Evolutionary conservation across 177 flowering plant species (phyloP), one percentile per base, ranked within the genome.

Genomic region (Vitis hybrid): DNA sequence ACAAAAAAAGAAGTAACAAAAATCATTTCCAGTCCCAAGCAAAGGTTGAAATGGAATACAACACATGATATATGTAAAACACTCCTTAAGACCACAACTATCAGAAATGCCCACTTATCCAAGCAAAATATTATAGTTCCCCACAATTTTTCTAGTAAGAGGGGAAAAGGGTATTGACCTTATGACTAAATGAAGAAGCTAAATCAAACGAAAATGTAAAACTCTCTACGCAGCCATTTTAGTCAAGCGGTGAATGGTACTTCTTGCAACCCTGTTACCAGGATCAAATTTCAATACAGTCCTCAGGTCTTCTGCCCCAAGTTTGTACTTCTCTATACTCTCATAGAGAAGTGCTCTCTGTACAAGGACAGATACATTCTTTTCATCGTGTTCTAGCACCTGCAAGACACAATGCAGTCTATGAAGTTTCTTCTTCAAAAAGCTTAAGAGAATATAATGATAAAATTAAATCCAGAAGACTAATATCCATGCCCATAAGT

Each of bases 321-420:
- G 97, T 73, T 78, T 95, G 82, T 95, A 95, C 67, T 95, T 95
- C 64, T 95, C 99, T 77, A 88, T 90, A 70, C 99, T 95, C 82
- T 95, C 99, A 71, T 95, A 95, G 53, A 95, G 75, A 62, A 95
- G 94, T 3, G 99, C 99, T 63, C 99, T 97, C 73, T 95, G 98
- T 12, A 95, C 85, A 50, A 95, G 88, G 49, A 90, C 89, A 2
- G 87, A 53, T 15, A 93, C 94, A 77, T 93, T 91, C 59, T 67
- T 56, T 7, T 77, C 75, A 63, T 91, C 94, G 0, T 78, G 76
- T 48, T 92, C 98, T 7, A 95, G 83, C 49, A 89, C 92, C 99
- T 95, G 89, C 71, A 78, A 48, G 68, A 64, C 53, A 77, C 19
- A 60, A 52, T n/a, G 51, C 62, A 48, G 65, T 45, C 14, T 26